Conservation (phyloP, 192 early-diverging fungal genomes). For the Gaertneriomyces sp. region DNA sequence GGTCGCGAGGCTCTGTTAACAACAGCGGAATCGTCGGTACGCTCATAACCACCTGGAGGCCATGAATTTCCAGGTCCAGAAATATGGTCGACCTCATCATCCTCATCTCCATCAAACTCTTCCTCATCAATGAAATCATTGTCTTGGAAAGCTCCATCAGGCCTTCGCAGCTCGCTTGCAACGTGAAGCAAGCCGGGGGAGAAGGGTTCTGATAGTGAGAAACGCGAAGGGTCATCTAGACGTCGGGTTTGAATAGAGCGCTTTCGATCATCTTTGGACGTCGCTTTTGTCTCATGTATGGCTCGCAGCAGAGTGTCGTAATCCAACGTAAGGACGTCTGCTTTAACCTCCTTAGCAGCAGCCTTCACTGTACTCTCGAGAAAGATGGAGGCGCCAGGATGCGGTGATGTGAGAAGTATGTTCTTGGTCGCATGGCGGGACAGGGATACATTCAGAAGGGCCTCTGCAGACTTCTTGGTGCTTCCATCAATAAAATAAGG, state of each 20-base stretch:
- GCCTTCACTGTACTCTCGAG: constrained; percentile 36
- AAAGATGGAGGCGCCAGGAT: constrained; percentile 38
- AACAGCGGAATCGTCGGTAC: too few species aligned
- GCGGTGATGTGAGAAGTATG: constrained; percentile 44
- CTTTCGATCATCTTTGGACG: too few species aligned
- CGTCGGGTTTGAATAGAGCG: neutral
- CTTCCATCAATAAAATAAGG: constrained; percentile 8
- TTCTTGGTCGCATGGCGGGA: constrained; percentile 11
- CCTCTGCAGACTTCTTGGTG: constrained; percentile 10
- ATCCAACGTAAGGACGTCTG: constrained; percentile 63
- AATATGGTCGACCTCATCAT: constrained; percentile 8
- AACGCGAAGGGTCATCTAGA: neutral
- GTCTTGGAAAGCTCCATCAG: constrained; percentile 39
- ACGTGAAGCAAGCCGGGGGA: constrained; percentile 17
- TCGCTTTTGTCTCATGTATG: neutral
- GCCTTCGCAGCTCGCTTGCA: constrained; percentile 17
- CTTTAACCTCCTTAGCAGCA: constrained; percentile 44
- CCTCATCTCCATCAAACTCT: constrained; percentile 45
- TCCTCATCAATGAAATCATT: constrained; percentile 34
- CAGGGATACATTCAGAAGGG: constrained; percentile 6
- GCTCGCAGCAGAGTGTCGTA: constrained; percentile 54
- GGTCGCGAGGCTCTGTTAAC: too few species aligned
- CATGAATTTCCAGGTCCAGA: neutral
- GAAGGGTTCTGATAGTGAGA: constrained; percentile 23
- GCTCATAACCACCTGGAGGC: too few species aligned